Conservation (phyloP, 495 filamentous ascomycete species). For the Cairneyella variabilis region DNA sequence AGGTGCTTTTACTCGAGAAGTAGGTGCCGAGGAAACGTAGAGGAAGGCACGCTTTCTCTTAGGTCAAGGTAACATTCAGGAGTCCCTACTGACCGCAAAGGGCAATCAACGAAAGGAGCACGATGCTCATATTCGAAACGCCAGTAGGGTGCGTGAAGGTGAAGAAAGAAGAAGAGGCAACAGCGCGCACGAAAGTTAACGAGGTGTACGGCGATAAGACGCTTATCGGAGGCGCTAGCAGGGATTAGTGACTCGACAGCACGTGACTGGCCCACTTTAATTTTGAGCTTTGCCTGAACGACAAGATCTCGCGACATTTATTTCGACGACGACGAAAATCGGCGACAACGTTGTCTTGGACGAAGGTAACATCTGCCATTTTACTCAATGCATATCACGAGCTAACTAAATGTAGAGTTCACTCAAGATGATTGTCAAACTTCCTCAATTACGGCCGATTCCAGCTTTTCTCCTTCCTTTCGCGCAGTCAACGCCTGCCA, state of each 20-base stretch:
- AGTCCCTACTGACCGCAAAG: too few relatives aligned
- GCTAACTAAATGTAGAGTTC: constrained; percentile 1
- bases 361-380: neutral
- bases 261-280: neutral
- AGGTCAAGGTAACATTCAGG: too few relatives aligned
- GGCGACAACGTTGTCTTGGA: neutral
- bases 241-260: neutral
- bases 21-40: too few relatives aligned
- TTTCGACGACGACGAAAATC: neutral
- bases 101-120: too few relatives aligned
- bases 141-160: too few relatives aligned
- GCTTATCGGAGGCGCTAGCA: too few relatives aligned
- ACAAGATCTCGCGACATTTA: neutral
- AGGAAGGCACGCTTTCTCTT: too few relatives aligned
- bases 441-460: constrained; percentile 19
- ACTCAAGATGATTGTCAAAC: constrained; percentile 17
- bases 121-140: too few relatives aligned
- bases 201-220: too few relatives aligned
- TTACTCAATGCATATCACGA: neutral
- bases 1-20: too few relatives aligned
- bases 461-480: constrained; percentile 26
- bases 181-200: too few relatives aligned
- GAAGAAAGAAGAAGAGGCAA: too few relatives aligned
- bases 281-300: neutral
- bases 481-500: constrained; percentile 7